phyloP scores from a whole-genome alignment of 2,329 filamentous ascomycete species.

The Fusarium pininemorale region DNA sequence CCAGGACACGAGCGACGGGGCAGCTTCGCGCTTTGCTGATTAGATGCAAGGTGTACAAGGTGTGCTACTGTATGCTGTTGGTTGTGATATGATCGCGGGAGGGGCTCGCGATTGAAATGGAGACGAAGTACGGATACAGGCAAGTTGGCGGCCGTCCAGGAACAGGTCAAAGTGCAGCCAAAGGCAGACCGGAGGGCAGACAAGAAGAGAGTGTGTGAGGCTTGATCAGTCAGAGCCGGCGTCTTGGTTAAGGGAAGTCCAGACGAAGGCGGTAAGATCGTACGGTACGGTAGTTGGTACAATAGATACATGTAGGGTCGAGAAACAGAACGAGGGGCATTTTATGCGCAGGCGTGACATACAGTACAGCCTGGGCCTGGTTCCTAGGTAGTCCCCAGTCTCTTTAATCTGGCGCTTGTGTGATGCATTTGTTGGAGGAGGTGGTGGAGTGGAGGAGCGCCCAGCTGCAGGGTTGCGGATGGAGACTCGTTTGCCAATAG shows the following conservation, averaged over 20 bases:
- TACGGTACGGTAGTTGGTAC: conserved; percentile 24
- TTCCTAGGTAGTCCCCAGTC: conserved; percentile 12
- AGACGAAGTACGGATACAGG: conserved; percentile 2
- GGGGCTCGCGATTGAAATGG: conserved; percentile 24
- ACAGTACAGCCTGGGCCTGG: conserved; percentile 21
- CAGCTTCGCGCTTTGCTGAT: neutral
- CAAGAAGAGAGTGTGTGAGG: conserved; percentile 34
- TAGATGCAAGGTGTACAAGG: neutral
- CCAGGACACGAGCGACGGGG: neutral
- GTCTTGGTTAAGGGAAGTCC: conserved; percentile 31
- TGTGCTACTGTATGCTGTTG: conserved; percentile 24
- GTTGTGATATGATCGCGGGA: conserved; percentile 22
- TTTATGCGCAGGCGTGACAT: conserved; percentile 38
- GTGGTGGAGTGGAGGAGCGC: conserved; percentile 3
- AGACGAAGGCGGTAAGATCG: conserved; percentile 34
- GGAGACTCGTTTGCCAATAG: neutral
- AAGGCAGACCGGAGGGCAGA: conserved; percentile 36
- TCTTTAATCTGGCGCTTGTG: conserved; percentile 37
- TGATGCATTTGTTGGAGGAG: conserved; percentile 15
- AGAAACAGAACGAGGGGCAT: conserved; percentile 24
- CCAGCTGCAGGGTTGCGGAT: conserved; percentile 7
- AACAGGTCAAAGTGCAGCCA: neutral
- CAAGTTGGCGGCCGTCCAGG: conserved; percentile 24
- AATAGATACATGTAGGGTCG: conserved; percentile 14
- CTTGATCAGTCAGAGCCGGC: conserved; percentile 27